Evolutionary conservation across 768 basidiomycete species (phyloP), one percentile per base, ranked within the genome.

Genomic region (Phlegmacium glaucopus): DNA sequence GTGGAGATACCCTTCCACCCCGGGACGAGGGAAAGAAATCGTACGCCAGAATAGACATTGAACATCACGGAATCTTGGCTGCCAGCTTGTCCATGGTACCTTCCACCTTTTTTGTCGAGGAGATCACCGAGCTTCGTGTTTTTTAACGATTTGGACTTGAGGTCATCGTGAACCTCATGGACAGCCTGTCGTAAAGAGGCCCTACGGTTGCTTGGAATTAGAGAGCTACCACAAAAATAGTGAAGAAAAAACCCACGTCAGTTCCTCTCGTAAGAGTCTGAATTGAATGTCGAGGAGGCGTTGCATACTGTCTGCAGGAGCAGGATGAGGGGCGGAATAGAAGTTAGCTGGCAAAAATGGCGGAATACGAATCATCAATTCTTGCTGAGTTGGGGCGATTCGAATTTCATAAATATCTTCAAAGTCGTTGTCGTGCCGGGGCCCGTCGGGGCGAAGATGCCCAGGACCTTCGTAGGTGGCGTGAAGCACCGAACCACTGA

Each of bases 201-300:
- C 4, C 82, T 82, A 42, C 2, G 45, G 30, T n/a, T 43, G 35
- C 18, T 9, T 17, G 36, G 32, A 38, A 37, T 29, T 52, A 29
- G 32, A 40, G 28, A 13, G 28, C n/a, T 6, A 15, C n/a, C 35
- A 32, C 6, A 38, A 38, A 4, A 2, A 2, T n/a, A 16, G 5
- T 12, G 49, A 18, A 47, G 29, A 45, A 10, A 47, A 17, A 28
- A 59, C 78, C 17, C 55, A 85, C 79, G 75, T 84, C 13, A 85
- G 64, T 47, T 90, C 88, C 52, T 89, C 88, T 30, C 88, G 71
- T 29, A 90, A 65, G 0, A 90, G 71, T 28, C 88, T 78, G 61
- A 86, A 90, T 53, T 90, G 86, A 4, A 84, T 76, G 48, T 91
- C 89, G 9, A 89, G 65, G 16, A 83, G 67, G 7, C 81, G 70